Evolutionary conservation across 2,329 filamentous ascomycete genomes (phyloP).

Genomic region (Camillea tinctor): DNA sequence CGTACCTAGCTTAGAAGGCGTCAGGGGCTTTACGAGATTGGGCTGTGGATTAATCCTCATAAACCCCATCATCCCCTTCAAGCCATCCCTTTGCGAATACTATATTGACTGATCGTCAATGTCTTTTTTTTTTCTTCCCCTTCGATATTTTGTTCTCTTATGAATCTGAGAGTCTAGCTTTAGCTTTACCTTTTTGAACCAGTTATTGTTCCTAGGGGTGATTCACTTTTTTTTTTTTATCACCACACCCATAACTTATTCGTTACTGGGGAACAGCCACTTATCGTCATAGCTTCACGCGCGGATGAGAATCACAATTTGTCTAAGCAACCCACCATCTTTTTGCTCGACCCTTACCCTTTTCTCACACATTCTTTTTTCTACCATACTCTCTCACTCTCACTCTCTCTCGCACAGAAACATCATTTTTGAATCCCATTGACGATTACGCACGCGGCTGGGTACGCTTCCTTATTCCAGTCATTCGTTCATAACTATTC

Average conservation of each 20-base stretch:
- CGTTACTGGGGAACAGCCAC: not conserved
- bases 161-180: too few relatives aligned
- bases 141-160: not conserved
- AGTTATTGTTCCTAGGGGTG: not conserved
- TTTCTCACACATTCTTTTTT: slow-evolving; percentile 1
- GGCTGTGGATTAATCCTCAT: not conserved
- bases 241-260: not conserved
- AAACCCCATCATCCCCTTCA: not conserved
- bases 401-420: not conserved
- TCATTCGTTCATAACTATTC: slow-evolving; percentile 2
- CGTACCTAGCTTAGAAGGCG: not conserved
- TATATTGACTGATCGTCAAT: not conserved
- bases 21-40: not conserved
- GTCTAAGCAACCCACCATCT: not conserved
- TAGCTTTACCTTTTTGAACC: not conserved
- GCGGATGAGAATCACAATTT: not conserved
- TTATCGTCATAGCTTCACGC: not conserved
- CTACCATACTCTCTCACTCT: not conserved
- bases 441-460: not conserved
- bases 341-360: not conserved
- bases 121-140: not conserved
- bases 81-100: not conserved
- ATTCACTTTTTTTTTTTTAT: not conserved
- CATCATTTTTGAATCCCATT: not conserved
- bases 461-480: slow-evolving; percentile 6